A percentile compares a stretch with the other conserved stretches of the same genome.
phyloP scores from a whole-genome alignment of 2,329 filamentous ascomycete species.

The Phaeosphaeriaceae sp. region DNA sequence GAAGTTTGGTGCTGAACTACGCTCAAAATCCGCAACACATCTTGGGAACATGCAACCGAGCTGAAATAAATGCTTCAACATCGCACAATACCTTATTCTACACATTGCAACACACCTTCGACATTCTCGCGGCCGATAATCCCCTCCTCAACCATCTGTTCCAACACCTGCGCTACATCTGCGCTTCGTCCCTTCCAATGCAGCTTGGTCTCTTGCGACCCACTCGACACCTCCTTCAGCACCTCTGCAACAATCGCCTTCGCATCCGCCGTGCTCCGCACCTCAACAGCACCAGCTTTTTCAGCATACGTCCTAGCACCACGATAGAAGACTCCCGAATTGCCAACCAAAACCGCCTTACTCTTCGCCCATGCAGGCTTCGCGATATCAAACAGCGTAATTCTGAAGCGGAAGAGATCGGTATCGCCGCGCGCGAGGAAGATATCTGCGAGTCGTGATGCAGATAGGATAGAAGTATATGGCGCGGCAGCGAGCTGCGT shows the following conservation, averaged over 20 bases:
- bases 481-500: slow-evolving; percentile 29
- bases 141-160: slow-evolving; percentile 63
- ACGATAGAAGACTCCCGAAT: slow-evolving; percentile 50
- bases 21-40: background rate
- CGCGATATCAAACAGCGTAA: slow-evolving; percentile 28
- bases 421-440: slow-evolving; percentile 44
- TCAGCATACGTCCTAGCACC: slow-evolving; percentile 44
- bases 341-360: slow-evolving; percentile 42
- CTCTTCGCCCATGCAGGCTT: slow-evolving; percentile 43
- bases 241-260: slow-evolving; percentile 60
- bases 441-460: slow-evolving; percentile 38
- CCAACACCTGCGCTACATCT: slow-evolving; percentile 55
- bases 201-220: slow-evolving; percentile 45
- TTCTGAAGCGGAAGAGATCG: slow-evolving; percentile 45
- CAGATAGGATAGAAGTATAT: slow-evolving; percentile 22
- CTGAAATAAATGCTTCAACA: background rate
- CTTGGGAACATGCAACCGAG: background rate
- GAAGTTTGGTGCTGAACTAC: no score
- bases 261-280: slow-evolving; percentile 54
- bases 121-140: slow-evolving; percentile 47
- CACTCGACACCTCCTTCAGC: slow-evolving; percentile 50
- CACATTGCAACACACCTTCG: slow-evolving; percentile 24
- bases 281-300: slow-evolving; percentile 41
- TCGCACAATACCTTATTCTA: background rate
- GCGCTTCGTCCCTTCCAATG: slow-evolving; percentile 50